phyloP scores from a whole-genome alignment of 78 protist species.

The Speleostelium caveatum region DNA sequence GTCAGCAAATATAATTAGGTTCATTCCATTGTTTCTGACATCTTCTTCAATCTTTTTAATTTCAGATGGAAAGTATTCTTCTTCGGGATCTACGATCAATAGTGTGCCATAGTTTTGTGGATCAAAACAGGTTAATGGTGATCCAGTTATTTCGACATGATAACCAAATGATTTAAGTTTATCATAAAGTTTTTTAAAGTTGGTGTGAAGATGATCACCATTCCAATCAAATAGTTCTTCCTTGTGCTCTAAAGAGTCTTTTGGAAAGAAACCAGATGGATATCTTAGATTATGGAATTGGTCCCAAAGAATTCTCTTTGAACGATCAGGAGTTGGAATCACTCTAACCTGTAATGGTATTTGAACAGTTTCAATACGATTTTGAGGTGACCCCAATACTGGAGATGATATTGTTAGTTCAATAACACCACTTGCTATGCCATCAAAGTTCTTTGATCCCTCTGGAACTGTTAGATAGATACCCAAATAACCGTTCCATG shows the following conservation, averaged over 20 bases:
- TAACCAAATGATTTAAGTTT: conserved; percentile 12
- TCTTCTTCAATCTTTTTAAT: conserved; percentile 86
- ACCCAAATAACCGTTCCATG: conserved; percentile 93
- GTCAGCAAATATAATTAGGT: conserved; percentile 87
- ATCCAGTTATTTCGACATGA: conserved; percentile 63
- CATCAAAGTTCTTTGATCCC: conserved; percentile 39
- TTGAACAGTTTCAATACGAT: not conserved
- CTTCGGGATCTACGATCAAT: conserved; percentile 96
- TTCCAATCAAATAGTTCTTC: conserved; percentile 96
- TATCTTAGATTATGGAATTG: conserved; percentile 91
- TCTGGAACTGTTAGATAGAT: conserved; percentile 55
- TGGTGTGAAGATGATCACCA: conserved; percentile 98
- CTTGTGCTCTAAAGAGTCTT: conserved; percentile 82
- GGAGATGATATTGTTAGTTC: conserved; percentile 44
- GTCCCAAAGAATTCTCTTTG: conserved; percentile 94
- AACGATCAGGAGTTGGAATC: conserved; percentile 91
- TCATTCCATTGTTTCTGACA: conserved; percentile 85
- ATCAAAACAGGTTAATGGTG: conserved; percentile 93
- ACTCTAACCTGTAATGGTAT: conserved; percentile 76
- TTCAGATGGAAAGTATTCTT: conserved; percentile 86
- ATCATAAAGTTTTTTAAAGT: conserved; percentile 83
- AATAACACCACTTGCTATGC: conserved; percentile 73
- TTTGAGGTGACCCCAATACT: not conserved
- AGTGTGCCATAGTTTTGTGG: conserved; percentile 91
- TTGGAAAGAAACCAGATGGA: conserved; percentile 95